Evolutionary conservation across 1,284 basidiomycete species (phyloP), one percentile per base, ranked within the genome.

Genomic region (Tylopilus sp.): DNA sequence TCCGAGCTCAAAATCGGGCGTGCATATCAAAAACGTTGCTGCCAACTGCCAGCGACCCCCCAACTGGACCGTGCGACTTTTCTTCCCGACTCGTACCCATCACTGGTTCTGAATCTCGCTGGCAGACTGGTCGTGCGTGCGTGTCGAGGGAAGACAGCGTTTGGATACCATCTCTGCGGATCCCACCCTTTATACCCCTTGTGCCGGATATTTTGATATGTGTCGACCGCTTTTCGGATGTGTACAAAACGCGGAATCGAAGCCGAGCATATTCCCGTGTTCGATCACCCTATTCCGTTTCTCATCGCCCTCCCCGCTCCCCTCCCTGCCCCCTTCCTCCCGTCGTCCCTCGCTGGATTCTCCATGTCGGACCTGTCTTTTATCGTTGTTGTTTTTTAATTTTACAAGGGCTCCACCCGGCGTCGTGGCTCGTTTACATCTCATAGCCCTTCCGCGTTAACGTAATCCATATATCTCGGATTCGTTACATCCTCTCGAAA

Each of bases 11-110:
- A 66, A 66, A 66, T 62, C 66, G 57, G 66, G 58, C 50, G 65
- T 65, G 56, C 53, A 67, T 66, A 66, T 66, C 64, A 66, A 66
- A 66, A 68, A 65, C 66, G 64, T 47, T 63, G 65, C 44, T 50
- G 50, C 53, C 44, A 46, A 37, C 19, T 32, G 33, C 29, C 25
- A 54, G 46, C 58, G 46, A 43, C 48, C 52, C 46, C 56, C 53
- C 54, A 48, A 49, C 39, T 7, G 32, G 43, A 47, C 61, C 66
- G 65, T 66, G 65, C 8, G 67, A 69, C 31, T 60, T 62, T 69
- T 52, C 32, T 61, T 45, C 64, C 63, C 35, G 39, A 52, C 50
- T 61, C 7, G 60, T 61, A 33, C 17, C 4, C 53, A 46, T 44
- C 48, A 8, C 26, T 20, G 13, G 41, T 26, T 36, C n/a, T n/a